Conservation (phyloP, 2,329 filamentous ascomycete species). For the Cladosporium sp. region DNA sequence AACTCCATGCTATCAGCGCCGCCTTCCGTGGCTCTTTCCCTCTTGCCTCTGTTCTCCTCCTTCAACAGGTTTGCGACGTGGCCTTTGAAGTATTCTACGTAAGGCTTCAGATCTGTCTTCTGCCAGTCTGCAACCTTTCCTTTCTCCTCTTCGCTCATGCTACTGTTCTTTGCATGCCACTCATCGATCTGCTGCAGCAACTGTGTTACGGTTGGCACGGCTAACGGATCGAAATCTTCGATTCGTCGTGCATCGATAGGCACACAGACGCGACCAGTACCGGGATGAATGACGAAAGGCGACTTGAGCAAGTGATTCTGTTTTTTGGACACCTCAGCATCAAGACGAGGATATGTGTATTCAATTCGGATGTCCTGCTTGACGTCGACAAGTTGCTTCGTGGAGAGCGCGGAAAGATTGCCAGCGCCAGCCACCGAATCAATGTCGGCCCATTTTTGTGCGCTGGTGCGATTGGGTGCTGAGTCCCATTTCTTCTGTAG, state of each 20-base stretch:
- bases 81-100: slow-evolving; percentile 80
- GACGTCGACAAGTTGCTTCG: slow-evolving; percentile 70
- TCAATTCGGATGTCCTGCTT: slow-evolving; percentile 96
- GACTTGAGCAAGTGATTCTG: slow-evolving; percentile 96
- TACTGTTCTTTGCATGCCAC: slow-evolving; percentile 55
- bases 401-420: slow-evolving; percentile 58
- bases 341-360: slow-evolving; percentile 94
- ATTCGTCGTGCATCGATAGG: slow-evolving; percentile 75
- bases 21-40: slow-evolving; percentile 52
- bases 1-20: slow-evolving; percentile 60
- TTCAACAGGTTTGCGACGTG: slow-evolving; percentile 77
- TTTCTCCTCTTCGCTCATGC: slow-evolving; percentile 38
- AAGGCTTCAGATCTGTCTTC: slow-evolving; percentile 91
- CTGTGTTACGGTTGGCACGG: slow-evolving; percentile 82
- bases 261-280: slow-evolving; percentile 90
- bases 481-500: slow-evolving; percentile 89
- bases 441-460: slow-evolving; percentile 91
- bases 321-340: slow-evolving; percentile 96
- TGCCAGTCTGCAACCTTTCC: slow-evolving; percentile 78
- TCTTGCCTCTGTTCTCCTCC: slow-evolving; percentile 56
- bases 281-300: slow-evolving; percentile 93
- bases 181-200: slow-evolving; percentile 81
- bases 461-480: slow-evolving; percentile 69
- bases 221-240: slow-evolving; percentile 80
- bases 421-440: slow-evolving; percentile 77